Conservation (phyloP, 2,329 filamentous ascomycete genomes). For the Pseudomassariella vexata region DNA sequence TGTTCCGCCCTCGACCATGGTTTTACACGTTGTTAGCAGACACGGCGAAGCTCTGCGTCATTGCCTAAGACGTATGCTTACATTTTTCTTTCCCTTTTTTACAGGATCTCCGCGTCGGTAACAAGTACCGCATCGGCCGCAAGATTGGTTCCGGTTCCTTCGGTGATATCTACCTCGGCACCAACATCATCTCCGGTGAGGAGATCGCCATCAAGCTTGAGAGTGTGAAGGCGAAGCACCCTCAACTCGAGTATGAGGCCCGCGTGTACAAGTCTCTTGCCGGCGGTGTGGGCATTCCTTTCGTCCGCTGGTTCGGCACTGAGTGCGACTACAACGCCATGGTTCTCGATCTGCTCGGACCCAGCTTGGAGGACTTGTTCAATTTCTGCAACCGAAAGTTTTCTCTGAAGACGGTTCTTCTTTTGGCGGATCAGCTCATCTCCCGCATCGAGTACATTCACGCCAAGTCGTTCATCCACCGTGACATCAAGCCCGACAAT, state of each 20-base stretch:
- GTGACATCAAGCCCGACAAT: conserved; percentile 99
- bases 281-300: conserved; percentile 94
- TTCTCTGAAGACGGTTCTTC: conserved; percentile 94
- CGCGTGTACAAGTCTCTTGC: conserved; percentile 88
- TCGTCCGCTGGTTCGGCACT: conserved; percentile 98
- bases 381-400: conserved; percentile 99
- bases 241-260: conserved; percentile 97
- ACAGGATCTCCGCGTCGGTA: conserved; percentile 96
- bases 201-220: conserved; percentile 99
- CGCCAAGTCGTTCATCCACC: conserved; percentile 98
- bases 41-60: not conserved
- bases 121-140: conserved; percentile 98
- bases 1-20: not conserved
- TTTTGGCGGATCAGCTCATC: conserved; percentile 96
- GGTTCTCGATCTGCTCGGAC: conserved; percentile 94
- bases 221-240: conserved; percentile 98
- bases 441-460: conserved; percentile 99
- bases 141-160: conserved; percentile 98
- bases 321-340: conserved; percentile 99
- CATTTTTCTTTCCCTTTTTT: conserved; percentile 29
- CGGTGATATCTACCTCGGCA: conserved; percentile 97
- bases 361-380: conserved; percentile 95
- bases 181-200: conserved; percentile 99
- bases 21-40: not conserved
- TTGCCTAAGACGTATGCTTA: not conserved